Evolutionary conservation across 768 basidiomycete genomes (phyloP), one percentile per base, ranked within the genome.

Genomic region (Fomitopsis pulvina): DNA sequence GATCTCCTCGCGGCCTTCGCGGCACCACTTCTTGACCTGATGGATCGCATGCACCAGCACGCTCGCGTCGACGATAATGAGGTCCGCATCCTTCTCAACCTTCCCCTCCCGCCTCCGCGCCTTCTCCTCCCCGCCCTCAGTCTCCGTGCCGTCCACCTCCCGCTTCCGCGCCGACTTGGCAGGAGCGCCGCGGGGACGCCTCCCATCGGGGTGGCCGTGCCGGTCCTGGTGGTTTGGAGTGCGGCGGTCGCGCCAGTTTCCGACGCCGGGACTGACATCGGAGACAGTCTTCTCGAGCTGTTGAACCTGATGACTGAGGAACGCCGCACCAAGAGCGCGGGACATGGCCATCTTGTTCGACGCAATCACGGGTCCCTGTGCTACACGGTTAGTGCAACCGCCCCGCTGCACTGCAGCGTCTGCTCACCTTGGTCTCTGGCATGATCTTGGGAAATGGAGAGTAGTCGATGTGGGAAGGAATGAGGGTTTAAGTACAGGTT

Each of bases 301-400:
- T 57, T 91, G 87, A 39, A 92, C 90, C 59, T 92, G 88, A 58
- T 92, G 89, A 55, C 77, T 85, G 52, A 92, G 77, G 63, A 91
- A 91, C 2, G 90, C 90, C 25, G 89, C 88, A 18, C 90, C 90
- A 32, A 92, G 79, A 1, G 90, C 89, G 54, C 83, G 79, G 49
- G 89, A 91, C 86, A 92, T 87, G 50, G 87, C 87, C 37, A 86
- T 64, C 64, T 84, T 85, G 66, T 77, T 81, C 20, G 60, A 49
- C 8, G 60, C 55, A 40, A 59, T 41, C 45, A 48, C 51, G 4
- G 56, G 48, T 3, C 58, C 56, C 52, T 54, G 49, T 37, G 4
- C 5, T 18, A 4, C 18, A 47, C 44, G 56, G 14, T 37, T 16
- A 37, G 34, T 14, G 18, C 34, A 6, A n/a, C n/a, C n/a, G n/a